Evolutionary conservation across 116 monocot genomes (phyloP).

Genomic region (Papilionanthe hybrid): DNA sequence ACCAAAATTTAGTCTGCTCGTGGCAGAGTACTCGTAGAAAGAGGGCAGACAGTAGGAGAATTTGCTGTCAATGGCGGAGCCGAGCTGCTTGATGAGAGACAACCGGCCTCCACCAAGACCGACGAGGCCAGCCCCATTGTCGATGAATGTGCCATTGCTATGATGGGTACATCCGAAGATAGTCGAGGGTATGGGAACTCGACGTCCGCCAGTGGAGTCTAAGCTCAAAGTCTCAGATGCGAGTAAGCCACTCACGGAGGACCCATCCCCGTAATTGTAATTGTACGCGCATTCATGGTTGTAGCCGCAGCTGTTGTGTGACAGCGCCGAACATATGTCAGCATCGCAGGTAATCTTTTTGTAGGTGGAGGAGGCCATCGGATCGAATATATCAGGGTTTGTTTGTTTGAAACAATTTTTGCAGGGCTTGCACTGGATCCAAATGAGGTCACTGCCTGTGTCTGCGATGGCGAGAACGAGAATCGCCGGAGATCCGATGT

Average conservation of each 20-base stretch:
- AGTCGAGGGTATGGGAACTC: too few species aligned
- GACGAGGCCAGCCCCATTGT: too few species aligned
- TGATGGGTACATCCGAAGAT: not conserved
- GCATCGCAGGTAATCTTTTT: not conserved
- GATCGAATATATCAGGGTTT: not conserved
- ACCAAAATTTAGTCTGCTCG: slow-evolving; percentile 16
- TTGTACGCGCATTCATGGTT: not conserved
- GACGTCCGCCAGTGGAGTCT: too few species aligned
- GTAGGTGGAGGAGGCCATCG: not conserved
- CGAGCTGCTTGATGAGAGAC: slow-evolving; percentile 27
- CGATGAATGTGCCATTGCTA: too few species aligned
- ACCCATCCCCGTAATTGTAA: slow-evolving; percentile 16
- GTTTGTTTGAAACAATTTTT: too few species aligned
- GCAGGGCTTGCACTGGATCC: slow-evolving; percentile 6
- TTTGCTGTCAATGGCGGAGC: slow-evolving; percentile 13
- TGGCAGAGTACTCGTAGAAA: not conserved
- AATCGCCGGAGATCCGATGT: not conserved
- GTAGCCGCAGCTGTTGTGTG: not conserved
- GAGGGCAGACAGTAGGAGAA: slow-evolving; percentile 48
- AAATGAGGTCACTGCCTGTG: slow-evolving; percentile 12
- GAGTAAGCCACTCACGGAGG: slow-evolving; percentile 12
- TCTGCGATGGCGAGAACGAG: not conserved
- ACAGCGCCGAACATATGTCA: not conserved
- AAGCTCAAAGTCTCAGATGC: too few species aligned
- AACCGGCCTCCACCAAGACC: too few species aligned